A percentile compares a stretch with the other conserved stretches of the same genome.
Conservation (phyloP, 2,329 filamentous ascomycete species). For the Fusarium sp. region DNA sequence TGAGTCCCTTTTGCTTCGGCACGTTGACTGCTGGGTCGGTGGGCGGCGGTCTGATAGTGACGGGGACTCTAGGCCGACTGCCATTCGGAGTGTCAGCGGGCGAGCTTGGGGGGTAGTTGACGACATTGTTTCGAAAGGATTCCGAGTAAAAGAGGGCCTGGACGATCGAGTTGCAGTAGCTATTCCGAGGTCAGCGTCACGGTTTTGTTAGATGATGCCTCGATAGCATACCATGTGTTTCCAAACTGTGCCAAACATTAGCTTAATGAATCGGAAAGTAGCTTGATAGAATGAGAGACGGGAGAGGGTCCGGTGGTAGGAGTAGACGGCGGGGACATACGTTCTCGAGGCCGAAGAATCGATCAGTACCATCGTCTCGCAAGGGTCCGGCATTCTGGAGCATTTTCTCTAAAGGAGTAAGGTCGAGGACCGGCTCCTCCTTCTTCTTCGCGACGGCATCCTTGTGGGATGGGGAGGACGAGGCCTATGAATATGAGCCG, state of each 20-base stretch:
- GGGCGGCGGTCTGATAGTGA: slow-evolving; percentile 66
- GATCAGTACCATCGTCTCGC: slow-evolving; percentile 89
- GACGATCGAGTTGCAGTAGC: slow-evolving; percentile 98
- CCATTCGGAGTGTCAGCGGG: slow-evolving; percentile 74
- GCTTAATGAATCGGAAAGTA: slow-evolving; percentile 31
- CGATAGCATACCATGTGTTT: slow-evolving; percentile 83
- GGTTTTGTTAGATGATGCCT: slow-evolving; percentile 6
- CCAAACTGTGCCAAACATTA: slow-evolving; percentile 72
- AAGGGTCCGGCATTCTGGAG: slow-evolving; percentile 81
- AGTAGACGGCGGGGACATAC: slow-evolving; percentile 62
- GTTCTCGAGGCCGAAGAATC: slow-evolving; percentile 98
- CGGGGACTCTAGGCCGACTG: slow-evolving; percentile 61
- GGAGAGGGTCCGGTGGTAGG: slow-evolving; percentile 5
- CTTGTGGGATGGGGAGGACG: slow-evolving; percentile 54
- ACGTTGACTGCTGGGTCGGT: slow-evolving; percentile 52
- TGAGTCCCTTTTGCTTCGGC: slow-evolving; percentile 60
- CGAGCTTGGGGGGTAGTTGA: slow-evolving; percentile 82
- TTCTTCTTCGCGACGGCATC: slow-evolving; percentile 62
- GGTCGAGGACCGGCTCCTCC: slow-evolving; percentile 64
- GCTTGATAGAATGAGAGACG: neutral
- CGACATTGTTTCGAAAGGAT: slow-evolving; percentile 89
- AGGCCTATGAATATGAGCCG: slow-evolving; percentile 49
- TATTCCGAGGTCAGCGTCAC: slow-evolving; percentile 52
- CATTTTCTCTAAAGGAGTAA: slow-evolving; percentile 74
- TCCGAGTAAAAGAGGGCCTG: slow-evolving; percentile 97